Conservation (phyloP, 345 rosid species). For the Brassica nigra region DNA sequence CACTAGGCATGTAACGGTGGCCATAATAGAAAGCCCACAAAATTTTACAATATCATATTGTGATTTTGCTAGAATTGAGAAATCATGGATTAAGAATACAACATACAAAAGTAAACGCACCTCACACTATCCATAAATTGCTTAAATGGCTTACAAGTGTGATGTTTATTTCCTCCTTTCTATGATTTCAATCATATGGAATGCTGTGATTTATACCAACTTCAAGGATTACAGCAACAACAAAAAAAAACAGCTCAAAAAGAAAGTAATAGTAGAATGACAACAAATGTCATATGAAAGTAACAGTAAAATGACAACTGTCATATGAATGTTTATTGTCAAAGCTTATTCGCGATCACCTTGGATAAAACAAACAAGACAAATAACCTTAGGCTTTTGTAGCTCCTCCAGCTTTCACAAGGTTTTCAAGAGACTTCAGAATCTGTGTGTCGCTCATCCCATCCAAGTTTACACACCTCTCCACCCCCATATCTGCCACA, state of each 20-base stretch:
- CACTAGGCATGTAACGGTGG: no score
- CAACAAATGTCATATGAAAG: slow-evolving; percentile 11
- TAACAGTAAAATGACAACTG: slow-evolving; percentile 11
- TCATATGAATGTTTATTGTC: slow-evolving; percentile 11
- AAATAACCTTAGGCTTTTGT: slow-evolving; percentile 49
- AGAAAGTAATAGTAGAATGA: not conserved
- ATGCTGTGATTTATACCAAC: not conserved
- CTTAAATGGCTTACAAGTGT: not conserved
- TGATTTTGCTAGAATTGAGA: not conserved
- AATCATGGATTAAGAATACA: not conserved
- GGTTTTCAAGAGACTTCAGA: slow-evolving; percentile 63
- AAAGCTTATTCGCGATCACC: slow-evolving; percentile 29
- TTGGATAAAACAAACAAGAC: slow-evolving; percentile 2
- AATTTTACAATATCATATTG: no score
- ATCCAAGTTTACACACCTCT: slow-evolving; percentile 65
- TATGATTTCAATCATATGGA: not conserved
- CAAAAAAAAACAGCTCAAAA: not conserved
- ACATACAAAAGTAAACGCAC: not conserved
- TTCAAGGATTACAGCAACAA: slow-evolving; percentile 6
- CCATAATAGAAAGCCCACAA: no score
- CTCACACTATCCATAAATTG: not conserved
- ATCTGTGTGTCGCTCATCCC: slow-evolving; percentile 62
- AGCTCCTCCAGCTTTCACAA: slow-evolving; percentile 55
- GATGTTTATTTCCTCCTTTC: not conserved
- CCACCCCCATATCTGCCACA: slow-evolving; percentile 64